Evolutionary conservation across 2,329 filamentous ascomycete genomes (phyloP).

Genomic region (Pezicula carpinea): DNA sequence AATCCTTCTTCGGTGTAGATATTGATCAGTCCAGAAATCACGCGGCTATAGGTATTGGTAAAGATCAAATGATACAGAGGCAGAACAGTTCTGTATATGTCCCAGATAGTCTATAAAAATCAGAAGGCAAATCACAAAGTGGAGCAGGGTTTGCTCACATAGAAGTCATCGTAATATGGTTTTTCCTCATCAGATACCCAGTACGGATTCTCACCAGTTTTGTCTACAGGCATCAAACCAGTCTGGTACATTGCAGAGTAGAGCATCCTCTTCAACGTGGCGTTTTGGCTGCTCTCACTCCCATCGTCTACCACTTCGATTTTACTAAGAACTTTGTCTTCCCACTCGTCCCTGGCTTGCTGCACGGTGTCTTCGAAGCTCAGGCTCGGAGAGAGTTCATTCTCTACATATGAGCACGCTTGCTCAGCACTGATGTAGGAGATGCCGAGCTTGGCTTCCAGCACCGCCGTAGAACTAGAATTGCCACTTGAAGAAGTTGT

Average conservation of each 20-base stretch:
- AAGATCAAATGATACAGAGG: not conserved
- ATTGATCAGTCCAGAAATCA: not conserved
- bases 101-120: not conserved
- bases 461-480: not conserved
- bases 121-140: not conserved
- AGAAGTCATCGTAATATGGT: not conserved
- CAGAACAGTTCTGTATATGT: not conserved
- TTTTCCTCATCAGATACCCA: not conserved
- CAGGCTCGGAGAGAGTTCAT: not conserved
- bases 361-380: not conserved
- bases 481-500: not conserved
- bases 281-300: not conserved
- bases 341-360: not conserved
- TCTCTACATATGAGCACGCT: not conserved
- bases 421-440: constrained; percentile 1
- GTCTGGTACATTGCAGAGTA: not conserved
- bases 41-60: not conserved
- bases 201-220: not conserved
- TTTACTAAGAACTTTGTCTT: not conserved
- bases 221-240: not conserved
- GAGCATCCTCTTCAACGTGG: not conserved
- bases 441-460: constrained; percentile 1
- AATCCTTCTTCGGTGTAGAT: not conserved
- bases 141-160: not conserved
- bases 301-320: not conserved